phyloP scores from a whole-genome alignment of 2,329 filamentous ascomycete genomes.

The Orbilia quercus region DNA sequence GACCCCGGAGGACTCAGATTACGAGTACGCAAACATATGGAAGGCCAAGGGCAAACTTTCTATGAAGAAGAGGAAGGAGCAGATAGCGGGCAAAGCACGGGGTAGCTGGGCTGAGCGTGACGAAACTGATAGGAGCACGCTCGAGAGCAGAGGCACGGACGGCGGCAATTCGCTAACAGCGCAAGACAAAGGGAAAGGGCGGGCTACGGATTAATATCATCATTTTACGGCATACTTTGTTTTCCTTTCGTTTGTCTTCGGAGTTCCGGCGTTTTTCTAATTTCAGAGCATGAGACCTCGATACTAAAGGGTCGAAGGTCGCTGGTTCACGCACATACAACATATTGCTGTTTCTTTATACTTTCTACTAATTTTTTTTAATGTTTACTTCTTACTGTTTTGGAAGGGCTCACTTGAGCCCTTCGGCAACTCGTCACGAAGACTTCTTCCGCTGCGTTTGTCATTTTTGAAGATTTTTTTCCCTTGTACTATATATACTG shows the following conservation, averaged over 20 bases:
- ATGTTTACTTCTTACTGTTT: slow-evolving; percentile 42
- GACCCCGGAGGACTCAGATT: slow-evolving; percentile 31
- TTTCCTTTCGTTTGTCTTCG: slow-evolving; percentile 12
- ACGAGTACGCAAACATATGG: slow-evolving; percentile 49
- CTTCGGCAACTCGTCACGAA: slow-evolving; percentile 23
- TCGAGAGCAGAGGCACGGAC: slow-evolving; percentile 42
- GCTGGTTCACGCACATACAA: not conserved
- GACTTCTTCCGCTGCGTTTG: slow-evolving; percentile 1
- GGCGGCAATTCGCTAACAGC: slow-evolving; percentile 10
- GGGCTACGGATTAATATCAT: slow-evolving; percentile 31
- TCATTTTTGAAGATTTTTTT: slow-evolving; percentile 3
- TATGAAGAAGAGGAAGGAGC: slow-evolving; percentile 45
- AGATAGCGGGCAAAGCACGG: slow-evolving; percentile 42
- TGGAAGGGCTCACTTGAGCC: not conserved
- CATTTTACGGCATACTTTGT: not conserved
- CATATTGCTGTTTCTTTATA: not conserved
- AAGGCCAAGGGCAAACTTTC: slow-evolving; percentile 35
- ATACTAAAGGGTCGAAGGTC: slow-evolving; percentile 33
- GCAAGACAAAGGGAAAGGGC: slow-evolving; percentile 43
- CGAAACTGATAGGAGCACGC: slow-evolving; percentile 40
- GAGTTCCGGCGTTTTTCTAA: slow-evolving; percentile 22
- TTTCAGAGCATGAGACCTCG: slow-evolving; percentile 12
- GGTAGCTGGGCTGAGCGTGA: slow-evolving; percentile 44
- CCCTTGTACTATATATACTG: slow-evolving; percentile 16
- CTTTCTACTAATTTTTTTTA: slow-evolving; percentile 45